Percentiles rank a stretch among this genome's conserved stretches.
Conservation (phyloP, 345 rosid species). For the Populus deltoides region DNA sequence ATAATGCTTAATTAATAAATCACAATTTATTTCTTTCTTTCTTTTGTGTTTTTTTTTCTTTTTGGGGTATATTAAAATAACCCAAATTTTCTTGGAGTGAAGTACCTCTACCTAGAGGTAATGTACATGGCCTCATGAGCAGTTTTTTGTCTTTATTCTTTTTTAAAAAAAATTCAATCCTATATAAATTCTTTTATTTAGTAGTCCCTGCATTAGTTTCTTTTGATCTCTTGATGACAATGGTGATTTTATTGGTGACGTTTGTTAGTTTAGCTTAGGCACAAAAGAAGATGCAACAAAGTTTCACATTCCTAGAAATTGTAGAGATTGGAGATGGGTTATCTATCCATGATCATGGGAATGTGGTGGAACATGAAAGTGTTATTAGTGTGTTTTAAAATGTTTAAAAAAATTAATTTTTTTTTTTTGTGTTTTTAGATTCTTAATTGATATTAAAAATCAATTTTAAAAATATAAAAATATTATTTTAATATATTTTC, state of each 20-base stretch:
- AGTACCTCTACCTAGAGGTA: constrained; percentile 8
- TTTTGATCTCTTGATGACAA: not conserved
- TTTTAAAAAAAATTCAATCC: constrained; percentile 10
- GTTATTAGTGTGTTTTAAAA: too few species aligned
- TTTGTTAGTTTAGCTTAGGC: not conserved
- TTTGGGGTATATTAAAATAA: not conserved
- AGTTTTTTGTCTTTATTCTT: constrained; percentile 2
- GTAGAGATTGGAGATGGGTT: too few species aligned
- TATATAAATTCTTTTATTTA: constrained; percentile 52
- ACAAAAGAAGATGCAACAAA: too few species aligned
- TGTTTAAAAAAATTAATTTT: too few species aligned
- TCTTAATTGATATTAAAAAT: too few species aligned
- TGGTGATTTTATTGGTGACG: not conserved
- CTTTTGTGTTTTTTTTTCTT: not conserved
- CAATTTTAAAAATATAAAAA: too few species aligned
- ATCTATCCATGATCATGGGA: too few species aligned
- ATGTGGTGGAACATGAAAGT: too few species aligned
- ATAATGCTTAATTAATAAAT: constrained; percentile 4
- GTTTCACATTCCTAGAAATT: too few species aligned
- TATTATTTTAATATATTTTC: too few species aligned
- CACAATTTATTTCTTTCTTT: not conserved
- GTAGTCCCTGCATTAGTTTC: not conserved
- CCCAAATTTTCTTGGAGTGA: not conserved
- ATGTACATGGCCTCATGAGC: constrained; percentile 52
- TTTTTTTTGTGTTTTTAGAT: too few species aligned